Percentiles rank a stretch among this genome's conserved stretches.
Evolutionary conservation across 176 grass and related monocot genomes (phyloP).

Genomic region (Paspalum vaginatum): DNA sequence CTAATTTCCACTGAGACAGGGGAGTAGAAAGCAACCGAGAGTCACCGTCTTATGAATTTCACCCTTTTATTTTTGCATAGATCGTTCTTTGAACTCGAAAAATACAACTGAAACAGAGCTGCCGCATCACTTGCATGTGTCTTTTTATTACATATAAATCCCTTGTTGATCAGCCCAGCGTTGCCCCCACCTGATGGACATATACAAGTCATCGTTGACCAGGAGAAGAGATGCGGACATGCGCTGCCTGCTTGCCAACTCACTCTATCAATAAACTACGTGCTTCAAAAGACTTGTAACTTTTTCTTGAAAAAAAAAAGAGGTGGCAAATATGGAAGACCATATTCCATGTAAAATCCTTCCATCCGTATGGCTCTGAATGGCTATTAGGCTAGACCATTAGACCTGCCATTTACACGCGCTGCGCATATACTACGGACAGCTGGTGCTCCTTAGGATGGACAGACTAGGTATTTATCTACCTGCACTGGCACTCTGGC

Average conservation of each 20-base stretch:
- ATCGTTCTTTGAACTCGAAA: not conserved
- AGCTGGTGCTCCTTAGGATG: not conserved
- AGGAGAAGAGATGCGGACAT: not conserved
- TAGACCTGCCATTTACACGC: conserved; percentile 9
- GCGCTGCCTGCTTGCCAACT: conserved; percentile 45
- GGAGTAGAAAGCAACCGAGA: no score
- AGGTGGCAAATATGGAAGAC: not conserved
- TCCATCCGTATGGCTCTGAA: conserved; percentile 1
- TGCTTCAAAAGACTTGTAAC: not conserved
- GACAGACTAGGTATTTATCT: not conserved
- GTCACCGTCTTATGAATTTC: not conserved
- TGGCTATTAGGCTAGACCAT: conserved; percentile 2
- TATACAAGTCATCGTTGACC: conserved; percentile 30
- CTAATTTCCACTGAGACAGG: not conserved
- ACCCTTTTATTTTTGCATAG: not conserved
- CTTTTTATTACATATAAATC: conserved; percentile 16
- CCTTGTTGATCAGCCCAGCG: conserved; percentile 14
- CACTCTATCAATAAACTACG: conserved; percentile 6
- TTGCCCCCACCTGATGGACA: conserved; percentile 1
- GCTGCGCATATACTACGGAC: not conserved
- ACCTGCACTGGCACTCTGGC: conserved; percentile 4
- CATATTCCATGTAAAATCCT: conserved; percentile 24
- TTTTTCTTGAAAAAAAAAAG: not conserved
- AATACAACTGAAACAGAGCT: not conserved
- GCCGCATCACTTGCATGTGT: conserved; percentile 7